phyloP scores from a whole-genome alignment of 768 basidiomycete genomes.

The Butyriboletus loyo region DNA sequence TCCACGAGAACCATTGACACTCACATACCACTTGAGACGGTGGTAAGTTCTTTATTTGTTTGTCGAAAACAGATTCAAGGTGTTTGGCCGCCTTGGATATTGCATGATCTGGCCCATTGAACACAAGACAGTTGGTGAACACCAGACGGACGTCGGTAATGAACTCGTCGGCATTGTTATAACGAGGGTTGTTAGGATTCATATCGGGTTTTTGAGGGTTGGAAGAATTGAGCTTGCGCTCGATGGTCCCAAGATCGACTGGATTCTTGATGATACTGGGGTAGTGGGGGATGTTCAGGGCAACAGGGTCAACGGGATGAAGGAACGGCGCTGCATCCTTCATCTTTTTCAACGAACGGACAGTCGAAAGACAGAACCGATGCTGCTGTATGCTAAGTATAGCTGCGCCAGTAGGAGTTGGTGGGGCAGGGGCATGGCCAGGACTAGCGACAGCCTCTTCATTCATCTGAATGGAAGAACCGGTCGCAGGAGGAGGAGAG shows the following conservation, averaged over 20 bases:
- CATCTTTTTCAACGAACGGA: slow-evolving; percentile 81
- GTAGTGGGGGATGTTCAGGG: slow-evolving; percentile 85
- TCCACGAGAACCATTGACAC: slow-evolving; percentile 16
- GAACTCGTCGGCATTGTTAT: slow-evolving; percentile 76
- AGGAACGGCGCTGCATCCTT: slow-evolving; percentile 83
- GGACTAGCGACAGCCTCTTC: slow-evolving; percentile 24
- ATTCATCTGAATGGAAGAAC: slow-evolving; percentile 31
- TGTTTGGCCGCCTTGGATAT: slow-evolving; percentile 78
- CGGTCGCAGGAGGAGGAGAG: slow-evolving; percentile 68
- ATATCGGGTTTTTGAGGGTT: slow-evolving; percentile 76
- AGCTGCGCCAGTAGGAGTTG: slow-evolving; percentile 15
- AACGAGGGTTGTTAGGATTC: slow-evolving; percentile 71
- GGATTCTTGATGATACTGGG: slow-evolving; percentile 81
- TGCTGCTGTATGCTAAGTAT: slow-evolving; percentile 68
- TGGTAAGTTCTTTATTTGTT: slow-evolving; percentile 82
- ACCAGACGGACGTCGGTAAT: slow-evolving; percentile 81
- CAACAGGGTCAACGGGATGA: slow-evolving; percentile 84
- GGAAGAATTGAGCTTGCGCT: slow-evolving; percentile 78
- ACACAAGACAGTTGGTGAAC: slow-evolving; percentile 82
- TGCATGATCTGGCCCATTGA: slow-evolving; percentile 90
- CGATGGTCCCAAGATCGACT: slow-evolving; percentile 93
- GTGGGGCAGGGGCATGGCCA: slow-evolving; percentile 1
- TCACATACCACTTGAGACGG: slow-evolving; percentile 66
- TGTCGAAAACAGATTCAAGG: slow-evolving; percentile 83
- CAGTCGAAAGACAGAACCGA: slow-evolving; percentile 72